Evolutionary conservation across 2,329 filamentous ascomycete species (phyloP), one percentile per base, ranked within the genome.

Genomic region (Rosellinia necatrix): DNA sequence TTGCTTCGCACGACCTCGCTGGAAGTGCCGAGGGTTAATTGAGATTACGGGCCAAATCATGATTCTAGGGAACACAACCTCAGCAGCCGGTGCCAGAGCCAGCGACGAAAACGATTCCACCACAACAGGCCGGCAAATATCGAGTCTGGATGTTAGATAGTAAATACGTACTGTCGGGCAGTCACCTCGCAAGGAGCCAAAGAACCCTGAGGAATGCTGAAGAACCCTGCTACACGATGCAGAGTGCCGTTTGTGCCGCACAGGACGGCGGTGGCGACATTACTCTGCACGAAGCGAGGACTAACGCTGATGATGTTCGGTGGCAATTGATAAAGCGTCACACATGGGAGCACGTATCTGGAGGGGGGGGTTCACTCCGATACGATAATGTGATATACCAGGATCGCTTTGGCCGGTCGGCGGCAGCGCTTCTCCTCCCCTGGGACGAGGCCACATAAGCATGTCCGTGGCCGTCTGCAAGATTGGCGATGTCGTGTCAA

Each of bases 401-500:
- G 27, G 50, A 50, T 50, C 37, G 49, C 44, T 37, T 44, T 43
- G 44, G 34, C 53, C 54, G 48, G 56, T 25, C 42, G 47, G 49
- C 51, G 44, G 53, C 52, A 54, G 37, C 38, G 19, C 38, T 58
- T 48, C 44, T 35, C 40, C 38, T 53, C 55, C 25, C 54, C 34
- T 48, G 43, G 54, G 46, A 57, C 40, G 57, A 49, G 35, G 25
- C 47, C 38, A 56, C 51, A 53, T 42, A 59, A 50, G 43, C 55
- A 65, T 62, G 60, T 51, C 53, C 59, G 59, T 51, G 52, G 58
- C 64, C 64, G 65, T 56, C 66, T 72, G 71, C 71, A 55, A 73
- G 71, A 73, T 74, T 73, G 65, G 71, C 71, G 71, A 72, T 60
- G 67, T 69, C 51, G 66, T 68, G 67, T 67, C 53, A 67, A 65